Evolutionary conservation across 768 basidiomycete species (phyloP), one percentile per base, ranked within the genome.

Genomic region (Mycena rebaudengoi): DNA sequence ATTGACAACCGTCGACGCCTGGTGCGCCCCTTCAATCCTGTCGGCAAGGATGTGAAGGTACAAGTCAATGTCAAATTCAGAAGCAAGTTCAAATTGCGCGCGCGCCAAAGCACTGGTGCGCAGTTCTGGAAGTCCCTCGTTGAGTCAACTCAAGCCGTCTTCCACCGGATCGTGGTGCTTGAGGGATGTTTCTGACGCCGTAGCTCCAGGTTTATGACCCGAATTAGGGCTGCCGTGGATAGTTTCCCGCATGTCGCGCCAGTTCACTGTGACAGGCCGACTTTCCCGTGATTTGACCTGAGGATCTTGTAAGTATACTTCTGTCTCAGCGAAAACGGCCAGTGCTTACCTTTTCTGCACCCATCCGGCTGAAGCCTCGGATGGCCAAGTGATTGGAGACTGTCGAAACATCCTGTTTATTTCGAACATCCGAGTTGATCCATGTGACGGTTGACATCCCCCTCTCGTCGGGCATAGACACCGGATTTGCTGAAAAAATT

Each of bases 191-290:
- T 49, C 57, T 13, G n/a, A 8, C 4, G 7, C 33, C 23, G 57
- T 7, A 18, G 49, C 26, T 3, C 32, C 39, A 7, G 45, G 11
- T 11, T 25, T 28, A 4, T 52, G 13, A 7, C 18, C 20, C 6
- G 37, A 7, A 7, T 37, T 12, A 8, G 51, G 51, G 12, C 28
- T 52, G 35, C 51, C 51, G 51, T 52, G 51, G 16, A 52, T 52
- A 3, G 51, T 52, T 7, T 7, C 51, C 11, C n/a, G 29, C 23
- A 56, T 56, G 32, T 56, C 54, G 13, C 56, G 33, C 56, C 56
- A 58, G 39, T 58, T 58, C 4, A 58, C 45, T 12, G 56, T 58
- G 10, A 58, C 44, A n/a, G 56, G 45, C 45, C n/a, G n/a, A n/a
- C n/a, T n/a, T n/a, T 48, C 48, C 12, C 56, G 21, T 18, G 32